Evolutionary conservation across 163 green algal species (phyloP).

Genomic region (Chlamydomonas reinhardtii): DNA sequence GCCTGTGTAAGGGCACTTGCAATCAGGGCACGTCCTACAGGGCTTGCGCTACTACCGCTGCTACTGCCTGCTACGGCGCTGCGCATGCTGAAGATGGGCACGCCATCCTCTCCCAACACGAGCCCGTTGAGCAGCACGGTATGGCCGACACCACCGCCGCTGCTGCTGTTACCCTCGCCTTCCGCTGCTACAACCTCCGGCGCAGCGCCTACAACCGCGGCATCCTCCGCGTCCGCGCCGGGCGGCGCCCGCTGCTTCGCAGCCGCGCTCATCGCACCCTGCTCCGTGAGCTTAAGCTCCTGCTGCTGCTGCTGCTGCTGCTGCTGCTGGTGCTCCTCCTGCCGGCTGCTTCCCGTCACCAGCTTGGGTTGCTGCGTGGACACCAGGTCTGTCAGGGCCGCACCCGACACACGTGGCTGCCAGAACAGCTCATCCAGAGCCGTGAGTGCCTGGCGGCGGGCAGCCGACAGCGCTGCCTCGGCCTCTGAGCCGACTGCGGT

Average conservation of each 20-base stretch:
- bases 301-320: neutral
- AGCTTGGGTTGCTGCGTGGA: slow-evolving; percentile 2
- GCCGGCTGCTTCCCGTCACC: neutral
- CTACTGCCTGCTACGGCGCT: neutral
- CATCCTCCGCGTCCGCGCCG: neutral
- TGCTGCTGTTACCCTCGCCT: neutral
- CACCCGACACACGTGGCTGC: neutral
- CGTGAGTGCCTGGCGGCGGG: too few relatives aligned
- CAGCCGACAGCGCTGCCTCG: neutral
- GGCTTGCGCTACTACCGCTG: too few relatives aligned
- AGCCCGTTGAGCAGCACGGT: slow-evolving; percentile 3
- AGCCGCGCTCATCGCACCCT: neutral
- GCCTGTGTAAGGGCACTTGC: too few relatives aligned
- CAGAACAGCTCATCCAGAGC: neutral
- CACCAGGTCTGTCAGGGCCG: neutral
- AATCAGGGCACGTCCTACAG: too few relatives aligned
- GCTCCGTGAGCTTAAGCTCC: neutral
- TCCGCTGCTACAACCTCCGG: neutral
- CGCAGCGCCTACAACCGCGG: neutral
- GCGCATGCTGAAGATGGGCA: neutral
- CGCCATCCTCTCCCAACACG: slow-evolving; percentile 1
- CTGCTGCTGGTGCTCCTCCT: neutral
- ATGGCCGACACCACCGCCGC: neutral
- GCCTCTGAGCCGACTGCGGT: neutral
- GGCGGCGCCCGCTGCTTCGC: neutral